phyloP scores from a whole-genome alignment of 2,329 filamentous ascomycete genomes.

The Botrytis aclada region DNA sequence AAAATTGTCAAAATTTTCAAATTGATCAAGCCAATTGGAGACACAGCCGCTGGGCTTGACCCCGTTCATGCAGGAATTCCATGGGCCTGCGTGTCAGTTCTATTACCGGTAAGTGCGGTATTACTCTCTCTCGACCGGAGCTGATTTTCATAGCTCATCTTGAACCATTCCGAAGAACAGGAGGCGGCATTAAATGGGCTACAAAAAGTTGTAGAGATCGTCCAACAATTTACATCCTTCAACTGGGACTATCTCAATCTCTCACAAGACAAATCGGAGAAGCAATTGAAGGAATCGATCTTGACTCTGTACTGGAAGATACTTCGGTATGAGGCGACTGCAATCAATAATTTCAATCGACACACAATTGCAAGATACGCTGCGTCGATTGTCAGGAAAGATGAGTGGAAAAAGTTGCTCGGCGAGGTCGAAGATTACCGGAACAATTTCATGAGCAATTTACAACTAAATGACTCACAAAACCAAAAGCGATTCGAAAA shows the following conservation, averaged over 20 bases:
- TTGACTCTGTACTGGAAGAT: not conserved
- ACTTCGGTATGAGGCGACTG: not conserved
- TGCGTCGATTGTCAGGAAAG: not conserved
- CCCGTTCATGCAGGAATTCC: not conserved
- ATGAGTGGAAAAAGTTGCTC: not conserved
- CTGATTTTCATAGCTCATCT: not conserved
- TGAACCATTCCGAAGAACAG: slow-evolving; percentile 1
- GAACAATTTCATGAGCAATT: not conserved
- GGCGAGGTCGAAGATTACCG: not conserved
- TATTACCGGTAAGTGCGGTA: not conserved
- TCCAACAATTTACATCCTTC: not conserved
- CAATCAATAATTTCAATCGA: not conserved
- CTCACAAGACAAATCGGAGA: not conserved
- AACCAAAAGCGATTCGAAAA: not conserved
- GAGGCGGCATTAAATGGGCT: not conserved
- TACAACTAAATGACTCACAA: not conserved
- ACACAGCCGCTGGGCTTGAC: not conserved
- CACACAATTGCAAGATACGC: not conserved
- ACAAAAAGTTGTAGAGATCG: not conserved
- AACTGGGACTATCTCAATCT: not conserved
- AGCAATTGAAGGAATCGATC: not conserved
- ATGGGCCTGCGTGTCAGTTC: not conserved
- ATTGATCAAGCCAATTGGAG: not conserved
- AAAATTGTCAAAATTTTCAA: not conserved
- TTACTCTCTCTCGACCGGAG: not conserved